These are phyloP conservation scores for Nepenthes mirabilis DNA, from an alignment of 148 eudicot genomes.

Conservation along the genomic window DNA sequence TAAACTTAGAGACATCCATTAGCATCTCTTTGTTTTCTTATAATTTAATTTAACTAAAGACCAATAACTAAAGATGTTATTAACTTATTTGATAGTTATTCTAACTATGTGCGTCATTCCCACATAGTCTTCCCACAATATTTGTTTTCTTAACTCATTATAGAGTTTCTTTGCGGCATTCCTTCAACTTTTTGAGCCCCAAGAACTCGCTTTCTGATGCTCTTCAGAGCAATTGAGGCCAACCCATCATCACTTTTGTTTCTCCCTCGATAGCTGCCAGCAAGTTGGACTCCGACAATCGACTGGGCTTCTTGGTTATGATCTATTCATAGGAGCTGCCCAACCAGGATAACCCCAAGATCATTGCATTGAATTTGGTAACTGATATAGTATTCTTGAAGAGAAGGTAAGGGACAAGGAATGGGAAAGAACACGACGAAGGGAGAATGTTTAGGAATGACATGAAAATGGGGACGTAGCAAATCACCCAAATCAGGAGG, in stretches of 20 bases:
- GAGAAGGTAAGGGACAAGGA: conserved; percentile 49
- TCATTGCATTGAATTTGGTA: conserved; percentile 62
- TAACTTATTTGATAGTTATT: too few relatives aligned
- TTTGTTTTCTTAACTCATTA: conserved; percentile 26
- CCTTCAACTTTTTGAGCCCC: conserved; percentile 25
- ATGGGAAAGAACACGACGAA: conserved; percentile 48
- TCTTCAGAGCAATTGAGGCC: conserved; percentile 38
- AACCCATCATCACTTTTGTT: conserved; percentile 15
- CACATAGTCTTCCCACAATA: conserved; percentile 11
- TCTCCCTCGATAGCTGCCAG: conserved; percentile 42
- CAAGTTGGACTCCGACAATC: conserved; percentile 49
- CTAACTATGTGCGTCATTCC: too few relatives aligned
- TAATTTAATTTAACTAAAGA: too few relatives aligned
- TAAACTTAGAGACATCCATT: too few relatives aligned
- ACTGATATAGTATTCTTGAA: conserved; percentile 71
- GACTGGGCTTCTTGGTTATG: conserved; percentile 54
- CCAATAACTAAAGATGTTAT: too few relatives aligned
- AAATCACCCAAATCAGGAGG: conserved; percentile 50
- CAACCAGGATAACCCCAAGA: conserved; percentile 50
- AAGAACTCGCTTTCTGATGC: conserved; percentile 46
- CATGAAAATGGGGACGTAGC: conserved; percentile 44
- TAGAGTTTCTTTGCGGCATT: conserved; percentile 11
- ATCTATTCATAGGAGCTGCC: conserved; percentile 69
- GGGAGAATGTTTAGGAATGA: conserved; percentile 48
- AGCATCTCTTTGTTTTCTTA: too few relatives aligned